phyloP scores from a whole-genome alignment of 495 filamentous ascomycete genomes.

The Pyrenula massariospora region DNA sequence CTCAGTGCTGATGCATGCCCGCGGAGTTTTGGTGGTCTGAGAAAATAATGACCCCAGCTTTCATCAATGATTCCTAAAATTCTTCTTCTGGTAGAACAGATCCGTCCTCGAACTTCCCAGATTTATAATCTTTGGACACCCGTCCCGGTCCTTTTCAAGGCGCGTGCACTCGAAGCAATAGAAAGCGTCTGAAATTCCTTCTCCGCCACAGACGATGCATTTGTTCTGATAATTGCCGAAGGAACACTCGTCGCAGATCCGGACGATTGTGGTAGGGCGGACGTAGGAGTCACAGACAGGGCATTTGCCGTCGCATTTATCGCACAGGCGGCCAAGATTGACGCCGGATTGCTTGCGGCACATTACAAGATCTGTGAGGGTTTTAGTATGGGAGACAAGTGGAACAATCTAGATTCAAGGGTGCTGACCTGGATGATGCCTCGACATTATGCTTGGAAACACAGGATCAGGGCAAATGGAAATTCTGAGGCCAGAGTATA shows the following conservation, averaged over 20 bases:
- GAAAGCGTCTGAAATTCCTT: constrained; percentile 98
- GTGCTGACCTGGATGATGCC: constrained; percentile 16
- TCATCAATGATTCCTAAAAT: constrained; percentile 55
- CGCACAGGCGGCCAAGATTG: constrained; percentile 95
- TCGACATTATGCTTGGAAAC: constrained; percentile 17
- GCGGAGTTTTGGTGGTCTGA: no score
- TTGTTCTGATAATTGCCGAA: constrained; percentile 99
- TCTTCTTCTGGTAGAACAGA: constrained; percentile 78
- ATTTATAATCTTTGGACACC: constrained; percentile 99
- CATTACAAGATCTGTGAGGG: constrained; percentile 84
- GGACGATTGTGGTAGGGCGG: constrained; percentile 88
- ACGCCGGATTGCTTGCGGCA: constrained; percentile 98
- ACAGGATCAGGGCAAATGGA: constrained; percentile 16
- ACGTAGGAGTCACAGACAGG: constrained; percentile 99
- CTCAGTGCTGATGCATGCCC: no score
- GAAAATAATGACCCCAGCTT: no score
- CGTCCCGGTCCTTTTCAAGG: constrained; percentile 92
- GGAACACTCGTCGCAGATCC: constrained; percentile 98
- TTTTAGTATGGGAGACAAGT: no score
- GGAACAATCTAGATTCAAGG: constrained; percentile 13
- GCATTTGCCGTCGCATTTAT: constrained; percentile 99
- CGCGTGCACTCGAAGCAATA: constrained; percentile 99
- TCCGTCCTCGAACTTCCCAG: constrained; percentile 90
- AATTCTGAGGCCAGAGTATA: constrained; percentile 12
- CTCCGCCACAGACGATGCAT: constrained; percentile 95